phyloP scores from a whole-genome alignment of 2,329 filamentous ascomycete species.

The Fonsecaea erecta region DNA sequence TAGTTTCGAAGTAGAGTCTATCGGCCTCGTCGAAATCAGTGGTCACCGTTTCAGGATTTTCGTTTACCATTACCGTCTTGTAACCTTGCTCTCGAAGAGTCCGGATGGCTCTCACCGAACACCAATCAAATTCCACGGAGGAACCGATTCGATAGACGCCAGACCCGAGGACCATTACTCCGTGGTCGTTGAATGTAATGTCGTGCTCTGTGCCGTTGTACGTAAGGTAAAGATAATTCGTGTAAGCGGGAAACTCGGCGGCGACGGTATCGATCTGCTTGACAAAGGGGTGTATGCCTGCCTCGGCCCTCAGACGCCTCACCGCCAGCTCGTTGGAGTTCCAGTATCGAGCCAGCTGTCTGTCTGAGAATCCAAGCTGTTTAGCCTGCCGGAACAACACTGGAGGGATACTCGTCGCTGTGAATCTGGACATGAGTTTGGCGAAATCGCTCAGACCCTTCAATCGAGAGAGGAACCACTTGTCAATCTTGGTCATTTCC shows the following conservation, averaged over 20 bases:
- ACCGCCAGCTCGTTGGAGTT: constrained; percentile 92
- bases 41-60: constrained; percentile 79
- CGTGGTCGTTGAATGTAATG: constrained; percentile 81
- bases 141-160: constrained; percentile 97
- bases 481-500: constrained; percentile 98
- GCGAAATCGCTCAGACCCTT: constrained; percentile 90
- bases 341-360: constrained; percentile 92
- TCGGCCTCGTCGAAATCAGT: constrained; percentile 97
- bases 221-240: constrained; percentile 95
- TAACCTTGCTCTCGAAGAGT: constrained; percentile 81
- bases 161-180: constrained; percentile 94
- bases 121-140: constrained; percentile 99
- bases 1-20: constrained; percentile 93
- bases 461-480: constrained; percentile 94
- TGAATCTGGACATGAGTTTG: constrained; percentile 73
- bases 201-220: constrained; percentile 92
- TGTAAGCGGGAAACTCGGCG: constrained; percentile 90
- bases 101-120: constrained; percentile 89
- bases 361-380: constrained; percentile 90
- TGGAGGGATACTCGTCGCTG: constrained; percentile 67
- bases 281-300: constrained; percentile 83
- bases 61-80: constrained; percentile 96
- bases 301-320: constrained; percentile 80
- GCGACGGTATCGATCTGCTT: constrained; percentile 99
- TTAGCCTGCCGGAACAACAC: constrained; percentile 81